These are phyloP conservation scores for Starmerella apicola DNA, from an alignment of 805 yeast species.

Conservation along the genomic window DNA sequence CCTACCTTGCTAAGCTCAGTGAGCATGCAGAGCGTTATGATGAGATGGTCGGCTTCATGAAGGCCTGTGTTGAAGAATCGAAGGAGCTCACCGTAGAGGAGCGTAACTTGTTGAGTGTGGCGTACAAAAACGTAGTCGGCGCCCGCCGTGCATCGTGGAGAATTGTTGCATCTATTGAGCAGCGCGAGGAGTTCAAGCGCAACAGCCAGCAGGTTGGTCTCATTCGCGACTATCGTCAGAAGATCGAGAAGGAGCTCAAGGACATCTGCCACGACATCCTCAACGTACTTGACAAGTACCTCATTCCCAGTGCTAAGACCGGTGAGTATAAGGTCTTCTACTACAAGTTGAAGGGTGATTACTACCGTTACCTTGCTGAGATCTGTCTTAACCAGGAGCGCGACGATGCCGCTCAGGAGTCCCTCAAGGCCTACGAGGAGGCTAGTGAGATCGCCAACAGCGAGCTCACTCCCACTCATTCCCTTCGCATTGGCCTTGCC, in stretches of 20 bases:
- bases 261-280: slow-evolving; percentile 93
- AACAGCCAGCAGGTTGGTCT: slow-evolving; percentile 75
- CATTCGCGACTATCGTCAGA: slow-evolving; percentile 89
- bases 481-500: slow-evolving; percentile 96
- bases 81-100: slow-evolving; percentile 90
- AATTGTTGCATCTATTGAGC: slow-evolving; percentile 96
- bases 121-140: slow-evolving; percentile 97
- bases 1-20: slow-evolving; percentile 94
- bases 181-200: slow-evolving; percentile 97
- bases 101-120: slow-evolving; percentile 92
- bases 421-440: slow-evolving; percentile 89
- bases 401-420: slow-evolving; percentile 85
- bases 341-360: slow-evolving; percentile 99
- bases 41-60: slow-evolving; percentile 99
- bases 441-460: slow-evolving; percentile 98
- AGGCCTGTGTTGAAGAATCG: slow-evolving; percentile 64
- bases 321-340: slow-evolving; percentile 98
- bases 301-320: slow-evolving; percentile 88
- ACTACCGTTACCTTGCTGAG: slow-evolving; percentile 98
- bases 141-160: slow-evolving; percentile 99
- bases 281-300: slow-evolving; percentile 73
- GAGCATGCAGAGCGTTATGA: slow-evolving; percentile 99
- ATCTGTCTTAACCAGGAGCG: slow-evolving; percentile 89
- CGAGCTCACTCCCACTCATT: slow-evolving; percentile 97
- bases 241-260: slow-evolving; percentile 87